Conservation (phyloP, 2,329 filamentous ascomycete genomes). For the Clathrospora elynae region DNA sequence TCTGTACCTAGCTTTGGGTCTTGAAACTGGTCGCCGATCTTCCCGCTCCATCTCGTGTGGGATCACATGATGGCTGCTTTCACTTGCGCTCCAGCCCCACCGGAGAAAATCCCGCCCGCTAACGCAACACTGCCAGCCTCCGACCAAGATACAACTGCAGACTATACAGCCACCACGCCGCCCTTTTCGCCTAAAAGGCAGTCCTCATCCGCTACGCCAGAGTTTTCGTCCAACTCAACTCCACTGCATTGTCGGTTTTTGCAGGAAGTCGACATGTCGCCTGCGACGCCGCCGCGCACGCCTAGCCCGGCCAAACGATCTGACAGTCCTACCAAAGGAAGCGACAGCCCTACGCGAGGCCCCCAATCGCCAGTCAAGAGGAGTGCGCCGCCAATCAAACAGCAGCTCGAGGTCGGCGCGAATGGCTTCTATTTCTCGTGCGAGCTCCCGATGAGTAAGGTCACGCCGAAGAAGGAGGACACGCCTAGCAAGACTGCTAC, state of each 20-base stretch:
- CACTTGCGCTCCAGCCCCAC: conserved; percentile 4
- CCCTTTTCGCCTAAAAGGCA: conserved; percentile 8
- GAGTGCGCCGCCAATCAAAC: conserved; percentile 4
- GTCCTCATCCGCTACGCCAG: conserved; percentile 2
- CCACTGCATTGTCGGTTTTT: conserved; percentile 23
- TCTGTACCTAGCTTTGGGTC: not conserved
- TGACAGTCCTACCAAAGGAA: conserved; percentile 1
- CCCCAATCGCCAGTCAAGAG: conserved; percentile 3
- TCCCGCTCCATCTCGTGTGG: not conserved
- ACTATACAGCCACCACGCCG: conserved; percentile 11
- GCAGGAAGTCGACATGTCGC: conserved; percentile 23
- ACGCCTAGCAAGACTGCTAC: conserved; percentile 8
- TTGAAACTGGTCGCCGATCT: conserved; percentile 1
- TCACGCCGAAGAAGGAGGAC: conserved; percentile 13
- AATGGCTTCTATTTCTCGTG: conserved; percentile 29
- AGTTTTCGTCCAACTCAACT: conserved; percentile 5
- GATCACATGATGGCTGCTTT: conserved; percentile 19
- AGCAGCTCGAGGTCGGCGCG: conserved; percentile 23
- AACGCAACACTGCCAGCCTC: conserved; percentile 6
- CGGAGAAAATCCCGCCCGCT: conserved; percentile 1
- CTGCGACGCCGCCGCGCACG: conserved; percentile 22
- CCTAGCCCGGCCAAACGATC: conserved; percentile 13
- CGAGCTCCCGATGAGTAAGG: conserved; percentile 25
- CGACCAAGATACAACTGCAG: conserved; percentile 10
- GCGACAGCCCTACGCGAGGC: conserved; percentile 9